Percentiles rank a stretch among this genome's conserved stretches.
These are phyloP conservation scores for Populus tremula DNA, from an alignment of 345 rosid species.

Conservation along the genomic window DNA sequence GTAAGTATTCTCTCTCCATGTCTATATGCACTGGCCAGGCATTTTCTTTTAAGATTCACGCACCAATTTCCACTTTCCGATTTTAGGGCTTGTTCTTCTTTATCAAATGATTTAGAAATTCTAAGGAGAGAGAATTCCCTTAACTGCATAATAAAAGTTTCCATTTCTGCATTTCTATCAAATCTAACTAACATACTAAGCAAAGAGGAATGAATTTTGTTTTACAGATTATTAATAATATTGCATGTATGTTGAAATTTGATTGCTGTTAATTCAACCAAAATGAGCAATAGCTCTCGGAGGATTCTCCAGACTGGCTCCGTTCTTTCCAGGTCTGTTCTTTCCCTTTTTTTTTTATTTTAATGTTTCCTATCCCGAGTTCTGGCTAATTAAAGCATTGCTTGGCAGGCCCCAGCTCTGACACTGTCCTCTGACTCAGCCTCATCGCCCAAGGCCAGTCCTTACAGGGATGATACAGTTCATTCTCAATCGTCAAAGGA, in stretches of 20 bases:
- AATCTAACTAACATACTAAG: too few relatives aligned
- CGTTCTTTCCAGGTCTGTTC: conserved; percentile 56
- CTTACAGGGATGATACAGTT: conserved; percentile 26
- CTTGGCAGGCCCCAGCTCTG: conserved; percentile 54
- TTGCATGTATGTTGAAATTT: not conserved
- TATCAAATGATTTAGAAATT: not conserved
- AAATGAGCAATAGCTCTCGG: conserved; percentile 62
- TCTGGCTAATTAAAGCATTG: not conserved
- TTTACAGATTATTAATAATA: not conserved
- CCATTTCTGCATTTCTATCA: too few relatives aligned
- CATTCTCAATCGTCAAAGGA: conserved; percentile 30
- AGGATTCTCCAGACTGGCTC: conserved; percentile 83
- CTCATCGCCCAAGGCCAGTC: conserved; percentile 41
- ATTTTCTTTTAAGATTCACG: not conserved
- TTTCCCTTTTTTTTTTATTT: not conserved
- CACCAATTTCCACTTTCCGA: not conserved
- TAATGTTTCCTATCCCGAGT: not conserved
- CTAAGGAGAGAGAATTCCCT: not conserved
- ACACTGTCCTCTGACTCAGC: conserved; percentile 61
- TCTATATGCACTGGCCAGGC: too few relatives aligned
- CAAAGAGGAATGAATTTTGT: not conserved
- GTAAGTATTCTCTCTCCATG: too few relatives aligned
- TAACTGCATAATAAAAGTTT: not conserved
- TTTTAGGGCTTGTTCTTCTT: not conserved
- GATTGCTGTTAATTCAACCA: not conserved